Base-by-base conservation (phyloP, 257 asterid species). In the Solanum chilense region DNA sequence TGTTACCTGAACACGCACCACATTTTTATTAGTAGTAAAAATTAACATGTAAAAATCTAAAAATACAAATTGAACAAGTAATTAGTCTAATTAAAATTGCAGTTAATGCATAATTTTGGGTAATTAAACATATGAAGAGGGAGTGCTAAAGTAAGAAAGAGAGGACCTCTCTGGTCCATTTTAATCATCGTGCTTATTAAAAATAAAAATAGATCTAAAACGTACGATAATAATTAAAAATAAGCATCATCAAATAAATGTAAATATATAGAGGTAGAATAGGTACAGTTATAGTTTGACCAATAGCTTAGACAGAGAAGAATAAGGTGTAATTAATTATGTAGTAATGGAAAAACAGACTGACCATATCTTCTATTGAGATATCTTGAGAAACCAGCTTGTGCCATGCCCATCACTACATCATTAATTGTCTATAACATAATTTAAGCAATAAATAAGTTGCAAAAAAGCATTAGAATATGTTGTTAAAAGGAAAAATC, bases 341-440 rank as follows among this genome's bases (percentile, higher is more conserved):
- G 12, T 35, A 76, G 58, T 3, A 14, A 33, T 60, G 68, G 33
- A 64, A 64, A n/a, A 5, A n/a, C 18, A n/a, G 37, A 45, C 64
- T 84, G 35, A 92, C 94, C 92, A 69, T 92, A 90, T 90, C 90
- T 86, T 69, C 84, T 88, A 78, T 86, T 88, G 64, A 92, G 89
- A 84, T 90, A 90, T 2, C 87, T 88, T 49, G 87, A 88, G 83
- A 92, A 85, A 25, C 91, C 94, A 20, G 92, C 94, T 89, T 92
- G 88, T 16, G 89, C 56, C 42, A 92, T 87, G n/a, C 94, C 94
- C 86, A 89, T 49, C 21, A 86, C 14, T n/a, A 92, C 94, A 85
- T 92, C 93, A 56, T 92, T 92, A 23, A 92, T 66, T 16, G 89
- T 90, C 93, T 92, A 52, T 58, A 60, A 11, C 58, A 76, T 49